Conservation (phyloP, 371 early-diverging fungal species). For the Actinomortierella wolfii region DNA sequence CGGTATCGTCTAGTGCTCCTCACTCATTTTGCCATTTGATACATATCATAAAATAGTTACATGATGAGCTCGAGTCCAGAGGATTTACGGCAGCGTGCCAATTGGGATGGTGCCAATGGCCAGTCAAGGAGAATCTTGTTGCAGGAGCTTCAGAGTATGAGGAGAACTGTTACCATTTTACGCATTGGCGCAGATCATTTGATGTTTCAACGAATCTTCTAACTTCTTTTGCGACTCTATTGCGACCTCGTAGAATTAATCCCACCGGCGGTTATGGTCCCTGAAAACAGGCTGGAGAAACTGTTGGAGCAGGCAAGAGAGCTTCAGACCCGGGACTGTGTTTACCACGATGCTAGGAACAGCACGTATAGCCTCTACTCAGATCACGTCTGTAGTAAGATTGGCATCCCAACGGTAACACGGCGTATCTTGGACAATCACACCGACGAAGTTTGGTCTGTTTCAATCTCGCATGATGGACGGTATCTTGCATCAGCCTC, state of each 20-base stretch:
- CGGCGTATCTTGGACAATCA: slow-evolving; percentile 77
- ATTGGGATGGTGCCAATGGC: slow-evolving; percentile 83
- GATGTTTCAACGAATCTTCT: background rate
- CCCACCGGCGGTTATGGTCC: slow-evolving; percentile 86
- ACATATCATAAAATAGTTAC: slow-evolving; percentile 45
- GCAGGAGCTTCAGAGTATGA: slow-evolving; percentile 67
- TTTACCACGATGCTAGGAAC: slow-evolving; percentile 80
- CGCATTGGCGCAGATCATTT: too few relatives aligned
- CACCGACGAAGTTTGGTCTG: slow-evolving; percentile 94
- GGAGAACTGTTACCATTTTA: background rate
- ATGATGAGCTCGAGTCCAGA: slow-evolving; percentile 70
- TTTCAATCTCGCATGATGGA: slow-evolving; percentile 89
- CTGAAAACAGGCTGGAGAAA: slow-evolving; percentile 76
- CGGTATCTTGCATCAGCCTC: slow-evolving; percentile 88
- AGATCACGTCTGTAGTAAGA: slow-evolving; percentile 80
- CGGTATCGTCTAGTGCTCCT: background rate
- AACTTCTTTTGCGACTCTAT: background rate
- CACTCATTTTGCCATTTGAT: slow-evolving; percentile 5
- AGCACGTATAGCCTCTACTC: slow-evolving; percentile 64
- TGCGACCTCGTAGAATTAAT: slow-evolving; percentile 61
- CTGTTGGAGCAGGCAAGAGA: slow-evolving; percentile 83
- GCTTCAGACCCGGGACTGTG: slow-evolving; percentile 77
- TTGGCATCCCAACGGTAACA: slow-evolving; percentile 57
- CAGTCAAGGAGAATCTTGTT: slow-evolving; percentile 71
- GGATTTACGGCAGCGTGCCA: slow-evolving; percentile 63